phyloP scores from a whole-genome alignment of 2,329 filamentous ascomycete genomes.

The Fusarium falciforme region DNA sequence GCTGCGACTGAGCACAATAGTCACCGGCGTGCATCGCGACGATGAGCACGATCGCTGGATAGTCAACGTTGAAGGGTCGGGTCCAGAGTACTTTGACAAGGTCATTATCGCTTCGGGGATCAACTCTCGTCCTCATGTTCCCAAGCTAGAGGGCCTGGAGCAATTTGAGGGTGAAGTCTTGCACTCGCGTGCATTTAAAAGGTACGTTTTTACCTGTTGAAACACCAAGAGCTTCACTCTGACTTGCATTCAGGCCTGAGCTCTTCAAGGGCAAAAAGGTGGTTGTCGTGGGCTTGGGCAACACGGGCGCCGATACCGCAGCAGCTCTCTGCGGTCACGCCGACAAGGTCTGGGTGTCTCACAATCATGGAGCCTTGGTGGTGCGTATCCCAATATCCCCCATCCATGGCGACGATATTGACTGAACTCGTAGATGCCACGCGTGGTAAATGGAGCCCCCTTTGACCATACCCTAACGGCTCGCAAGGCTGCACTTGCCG shows the following conservation, averaged over 20 bases:
- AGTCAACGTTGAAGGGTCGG: conserved; percentile 41
- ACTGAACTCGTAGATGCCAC: conserved; percentile 37
- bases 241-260: conserved; percentile 25
- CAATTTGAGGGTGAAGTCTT: conserved; percentile 53
- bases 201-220: conserved; percentile 26
- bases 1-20: conserved; percentile 41
- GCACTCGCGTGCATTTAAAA: conserved; percentile 53
- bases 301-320: conserved; percentile 48
- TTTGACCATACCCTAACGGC: conserved; percentile 50
- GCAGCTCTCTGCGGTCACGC: conserved; percentile 49
- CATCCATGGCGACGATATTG: background rate
- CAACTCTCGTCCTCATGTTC: conserved; percentile 50
- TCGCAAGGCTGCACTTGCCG: conserved; percentile 46
- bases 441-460: conserved; percentile 49
- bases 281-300: conserved; percentile 56
- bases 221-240: background rate
- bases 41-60: conserved; percentile 40
- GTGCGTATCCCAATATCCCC: conserved; percentile 36
- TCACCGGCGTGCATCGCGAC: conserved; percentile 37
- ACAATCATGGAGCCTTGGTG: conserved; percentile 52
- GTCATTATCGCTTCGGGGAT: conserved; percentile 50
- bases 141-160: conserved; percentile 49
- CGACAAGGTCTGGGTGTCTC: conserved; percentile 55
- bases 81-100: conserved; percentile 49
- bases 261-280: conserved; percentile 55